These are phyloP conservation scores for Pythium inflatum DNA, from an alignment of 352 stramenopile species.

Conservation along the genomic window DNA sequence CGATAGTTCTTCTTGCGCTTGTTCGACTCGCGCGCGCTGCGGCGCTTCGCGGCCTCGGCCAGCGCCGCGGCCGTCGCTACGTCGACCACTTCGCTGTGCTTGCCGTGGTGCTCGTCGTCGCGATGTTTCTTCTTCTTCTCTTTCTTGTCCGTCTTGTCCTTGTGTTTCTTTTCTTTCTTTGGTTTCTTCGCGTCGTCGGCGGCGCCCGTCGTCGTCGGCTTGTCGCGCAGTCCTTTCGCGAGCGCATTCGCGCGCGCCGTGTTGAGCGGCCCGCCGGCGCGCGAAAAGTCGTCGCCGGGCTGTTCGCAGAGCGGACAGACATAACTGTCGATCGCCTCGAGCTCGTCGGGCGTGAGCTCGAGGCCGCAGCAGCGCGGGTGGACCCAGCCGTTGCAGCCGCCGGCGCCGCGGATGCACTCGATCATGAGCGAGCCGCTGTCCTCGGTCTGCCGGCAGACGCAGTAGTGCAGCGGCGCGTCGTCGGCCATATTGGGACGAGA, in stretches of 20 bases:
- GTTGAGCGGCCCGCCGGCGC: slow-evolving; percentile 67
- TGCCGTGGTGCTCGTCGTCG: neutral
- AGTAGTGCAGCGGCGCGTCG: slow-evolving; percentile 63
- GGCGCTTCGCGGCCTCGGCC: slow-evolving; percentile 42
- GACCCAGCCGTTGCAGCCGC: slow-evolving; percentile 92
- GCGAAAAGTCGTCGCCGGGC: slow-evolving; percentile 65
- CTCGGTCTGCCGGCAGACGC: slow-evolving; percentile 84
- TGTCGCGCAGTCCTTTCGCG: slow-evolving; percentile 52
- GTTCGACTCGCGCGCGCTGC: slow-evolving; percentile 66
- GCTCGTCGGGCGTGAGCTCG: slow-evolving; percentile 82
- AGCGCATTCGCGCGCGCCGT: slow-evolving; percentile 74
- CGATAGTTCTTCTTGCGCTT: slow-evolving; percentile 81
- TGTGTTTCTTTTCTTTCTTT: slow-evolving; percentile 20
- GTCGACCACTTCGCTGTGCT: neutral
- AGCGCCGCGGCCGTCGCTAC: slow-evolving; percentile 18
- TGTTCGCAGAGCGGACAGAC: slow-evolving; percentile 84
- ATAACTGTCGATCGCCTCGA: slow-evolving; percentile 84
- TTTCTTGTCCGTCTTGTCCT: slow-evolving; percentile 1
- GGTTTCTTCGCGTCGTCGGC: slow-evolving; percentile 24
- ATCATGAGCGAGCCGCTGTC: slow-evolving; percentile 89
- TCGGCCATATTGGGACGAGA: slow-evolving; percentile 41
- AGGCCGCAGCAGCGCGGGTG: slow-evolving; percentile 89
- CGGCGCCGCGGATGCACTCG: slow-evolving; percentile 89
- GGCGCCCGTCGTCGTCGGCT: slow-evolving; percentile 34
- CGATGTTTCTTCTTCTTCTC: slow-evolving; percentile 4